These are phyloP conservation scores for Pseudocohnilembus persalinus DNA, from an alignment of 169 alveolate species.

Conservation along the genomic window DNA sequence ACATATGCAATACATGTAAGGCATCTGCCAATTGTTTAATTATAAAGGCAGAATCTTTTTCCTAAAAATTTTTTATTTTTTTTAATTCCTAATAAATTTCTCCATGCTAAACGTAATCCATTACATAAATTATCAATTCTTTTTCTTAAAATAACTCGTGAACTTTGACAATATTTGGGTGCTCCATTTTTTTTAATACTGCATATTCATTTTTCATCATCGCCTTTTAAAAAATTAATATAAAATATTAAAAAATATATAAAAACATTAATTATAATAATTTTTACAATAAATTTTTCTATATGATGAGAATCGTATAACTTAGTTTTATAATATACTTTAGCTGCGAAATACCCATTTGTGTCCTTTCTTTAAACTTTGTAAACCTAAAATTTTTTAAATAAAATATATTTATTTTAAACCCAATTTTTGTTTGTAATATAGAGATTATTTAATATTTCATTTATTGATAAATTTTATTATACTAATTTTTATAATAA, in stretches of 20 bases:
- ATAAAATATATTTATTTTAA: background rate
- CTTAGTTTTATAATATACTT: slow-evolving; percentile 16
- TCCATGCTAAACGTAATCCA: slow-evolving; percentile 27
- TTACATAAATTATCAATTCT: slow-evolving; percentile 19
- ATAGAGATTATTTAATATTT: no score
- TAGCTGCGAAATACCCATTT: slow-evolving; percentile 31
- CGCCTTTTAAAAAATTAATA: background rate
- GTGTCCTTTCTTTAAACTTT: slow-evolving; percentile 20
- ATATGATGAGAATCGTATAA: slow-evolving; percentile 18
- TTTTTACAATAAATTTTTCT: slow-evolving; percentile 29
- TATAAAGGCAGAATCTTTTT: slow-evolving; percentile 13
- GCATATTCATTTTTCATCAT: slow-evolving; percentile 29
- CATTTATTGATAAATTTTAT: background rate
- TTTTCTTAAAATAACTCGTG: slow-evolving; percentile 30
- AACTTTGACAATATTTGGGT: slow-evolving; percentile 18
- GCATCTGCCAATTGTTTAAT: slow-evolving; percentile 24
- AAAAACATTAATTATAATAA: background rate
- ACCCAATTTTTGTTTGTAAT: background rate
- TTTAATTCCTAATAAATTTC: slow-evolving; percentile 10
- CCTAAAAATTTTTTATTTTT: slow-evolving; percentile 23
- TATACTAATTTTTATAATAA: background rate
- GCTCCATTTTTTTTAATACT: slow-evolving; percentile 17
- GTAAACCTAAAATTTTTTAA: background rate
- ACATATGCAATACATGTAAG: slow-evolving; percentile 24
- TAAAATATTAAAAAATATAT: background rate